Conservation (phyloP, 2,329 filamentous ascomycete genomes). For the Ilyonectria destructans region DNA sequence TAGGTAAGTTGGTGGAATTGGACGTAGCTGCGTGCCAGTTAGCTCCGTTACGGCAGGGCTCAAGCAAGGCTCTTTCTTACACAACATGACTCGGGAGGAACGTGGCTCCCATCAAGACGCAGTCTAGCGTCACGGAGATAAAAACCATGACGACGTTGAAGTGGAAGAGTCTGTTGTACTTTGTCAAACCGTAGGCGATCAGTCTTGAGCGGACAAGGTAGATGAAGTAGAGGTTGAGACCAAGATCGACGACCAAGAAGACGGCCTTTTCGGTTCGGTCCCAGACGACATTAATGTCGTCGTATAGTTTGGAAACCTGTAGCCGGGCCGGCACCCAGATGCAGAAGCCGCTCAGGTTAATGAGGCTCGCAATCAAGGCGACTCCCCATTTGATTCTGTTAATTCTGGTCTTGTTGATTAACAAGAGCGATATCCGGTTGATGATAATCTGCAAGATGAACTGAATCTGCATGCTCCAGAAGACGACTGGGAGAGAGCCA, state of each 20-base stretch:
- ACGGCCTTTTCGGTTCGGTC: slow-evolving; percentile 39
- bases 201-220: slow-evolving; percentile 36
- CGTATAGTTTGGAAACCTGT: slow-evolving; percentile 31
- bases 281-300: slow-evolving; percentile 40
- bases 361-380: slow-evolving; percentile 27
- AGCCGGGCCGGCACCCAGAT: slow-evolving; percentile 38
- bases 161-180: slow-evolving; percentile 33
- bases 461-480: slow-evolving; percentile 42
- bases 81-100: background rate
- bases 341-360: slow-evolving; percentile 39
- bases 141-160: slow-evolving; percentile 37
- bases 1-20: slow-evolving; percentile 40
- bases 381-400: slow-evolving; percentile 36
- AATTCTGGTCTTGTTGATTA: slow-evolving; percentile 32
- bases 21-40: slow-evolving; percentile 20
- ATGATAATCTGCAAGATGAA: slow-evolving; percentile 41
- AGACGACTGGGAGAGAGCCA: slow-evolving; percentile 21
- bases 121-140: slow-evolving; percentile 35
- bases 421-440: slow-evolving; percentile 37
- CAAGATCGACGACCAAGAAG: slow-evolving; percentile 34
- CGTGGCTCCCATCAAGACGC: slow-evolving; percentile 37
- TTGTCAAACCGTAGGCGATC: slow-evolving; percentile 33
- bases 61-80: too few species aligned
- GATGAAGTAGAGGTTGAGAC: slow-evolving; percentile 40
- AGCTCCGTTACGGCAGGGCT: too few species aligned